A percentile compares a stretch with the other conserved stretches of the same genome.
These are phyloP conservation scores for Pholiota microspora DNA, from an alignment of 768 basidiomycete genomes.

Conservation along the genomic window DNA sequence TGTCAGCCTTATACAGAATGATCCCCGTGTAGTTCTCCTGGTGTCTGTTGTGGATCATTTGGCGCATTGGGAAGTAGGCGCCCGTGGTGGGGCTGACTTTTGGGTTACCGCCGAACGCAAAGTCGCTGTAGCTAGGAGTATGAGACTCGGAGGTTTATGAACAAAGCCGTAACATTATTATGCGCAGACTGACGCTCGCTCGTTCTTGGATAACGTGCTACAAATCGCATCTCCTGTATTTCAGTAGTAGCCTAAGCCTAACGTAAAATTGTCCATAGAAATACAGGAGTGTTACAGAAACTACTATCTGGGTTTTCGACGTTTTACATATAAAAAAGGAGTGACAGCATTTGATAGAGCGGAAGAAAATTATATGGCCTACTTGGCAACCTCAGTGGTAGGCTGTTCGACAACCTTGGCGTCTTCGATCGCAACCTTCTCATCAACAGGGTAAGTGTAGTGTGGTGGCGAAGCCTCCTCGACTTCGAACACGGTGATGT, in stretches of 20 bases:
- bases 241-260: not conserved
- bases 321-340: conserved; percentile 6
- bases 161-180: too few relatives aligned
- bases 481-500: conserved; percentile 34
- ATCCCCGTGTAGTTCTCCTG: conserved; percentile 15
- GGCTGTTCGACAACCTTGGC: conserved; percentile 10
- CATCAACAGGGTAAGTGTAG: conserved; percentile 56
- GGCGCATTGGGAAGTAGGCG: conserved; percentile 19
- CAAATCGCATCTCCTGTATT: not conserved
- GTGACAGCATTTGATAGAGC: not conserved
- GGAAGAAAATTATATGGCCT: not conserved
- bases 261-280: not conserved
- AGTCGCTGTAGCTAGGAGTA: not conserved
- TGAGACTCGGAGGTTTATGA: not conserved
- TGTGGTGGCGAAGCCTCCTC: conserved; percentile 48
- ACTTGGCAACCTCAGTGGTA: conserved; percentile 13
- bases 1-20: conserved; percentile 8
- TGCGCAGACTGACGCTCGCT: too few relatives aligned
- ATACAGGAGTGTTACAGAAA: not conserved
- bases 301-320: conserved; percentile 2
- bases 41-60: conserved; percentile 13
- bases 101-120: conserved; percentile 17
- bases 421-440: conserved; percentile 38
- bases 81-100: conserved; percentile 17
- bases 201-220: not conserved